Evolutionary conservation across 2,329 filamentous ascomycete species (phyloP), one percentile per base, ranked within the genome.

Genomic region (Fusarium duplospermum): DNA sequence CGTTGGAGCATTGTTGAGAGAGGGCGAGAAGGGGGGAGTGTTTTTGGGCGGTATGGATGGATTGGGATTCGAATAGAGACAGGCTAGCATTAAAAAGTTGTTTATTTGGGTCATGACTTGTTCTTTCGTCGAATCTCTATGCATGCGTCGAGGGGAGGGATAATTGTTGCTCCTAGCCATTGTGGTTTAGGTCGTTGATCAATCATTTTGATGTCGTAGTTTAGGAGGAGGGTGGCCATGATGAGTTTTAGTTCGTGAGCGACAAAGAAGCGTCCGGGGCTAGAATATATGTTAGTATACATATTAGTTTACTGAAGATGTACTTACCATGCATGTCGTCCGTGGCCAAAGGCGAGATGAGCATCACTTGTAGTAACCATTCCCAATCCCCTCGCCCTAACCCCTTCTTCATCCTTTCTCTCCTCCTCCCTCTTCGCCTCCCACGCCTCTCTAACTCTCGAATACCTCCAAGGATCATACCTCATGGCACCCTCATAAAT

Each of bases 1-100:
- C 84, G 87, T 98, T 7, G 92, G 92, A 61, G 88, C 94, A 76
- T 81, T 98, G 79, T 77, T 92, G 64, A 87, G 85, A 65, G 90
- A 90, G n/a, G 88, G 87, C 42, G 87, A 89, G 38, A 90, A 90
- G 71, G 80, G 79, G 1, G 81, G 80, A 1, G 59, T 84, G 16
- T 84, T 84, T 45, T 45, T 84, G 29, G 83, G 83, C 1, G 82
- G 76, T 27, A 70, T 80, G 0, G 89, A 92, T 52, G 78, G 77
- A 16, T 60, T 83, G 58, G 80, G 80, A 9, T 76, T 82, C 61
- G 76, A 77, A 76, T 60, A 29, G 20, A 33, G 54, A 22, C 18
- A 50, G 24, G 54, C n/a, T 16, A 35, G 22, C 22, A 22, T 57
- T 58, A 29, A 36, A 18, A 35, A 29, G 20, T 16, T 38, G 33